These are phyloP conservation scores for Trypanosoma lewisi DNA, from an alignment of 208 protist genomes.

Conservation along the genomic window DNA sequence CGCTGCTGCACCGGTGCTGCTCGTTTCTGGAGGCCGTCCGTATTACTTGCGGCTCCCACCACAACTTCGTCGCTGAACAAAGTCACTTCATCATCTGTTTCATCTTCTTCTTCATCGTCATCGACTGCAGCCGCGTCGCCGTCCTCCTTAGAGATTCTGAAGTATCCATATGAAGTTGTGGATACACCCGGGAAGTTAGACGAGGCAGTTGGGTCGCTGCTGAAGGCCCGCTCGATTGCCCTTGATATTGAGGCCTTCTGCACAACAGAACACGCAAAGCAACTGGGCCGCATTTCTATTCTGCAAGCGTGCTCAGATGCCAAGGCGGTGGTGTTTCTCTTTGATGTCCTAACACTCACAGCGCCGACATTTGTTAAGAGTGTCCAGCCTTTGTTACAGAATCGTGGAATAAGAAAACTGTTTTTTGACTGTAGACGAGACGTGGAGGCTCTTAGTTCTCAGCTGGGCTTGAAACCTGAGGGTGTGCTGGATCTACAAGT, in stretches of 20 bases:
- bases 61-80: background rate
- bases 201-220: conserved; percentile 34
- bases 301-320: conserved; percentile 73
- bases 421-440: conserved; percentile 91
- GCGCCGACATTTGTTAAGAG: conserved; percentile 28
- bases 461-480: conserved; percentile 57
- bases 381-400: conserved; percentile 37
- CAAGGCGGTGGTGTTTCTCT: conserved; percentile 64
- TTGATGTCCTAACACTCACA: conserved; percentile 80
- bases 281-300: conserved; percentile 82
- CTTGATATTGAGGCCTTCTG: conserved; percentile 89
- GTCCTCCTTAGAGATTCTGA: conserved; percentile 29
- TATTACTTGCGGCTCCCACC: background rate
- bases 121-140: conserved; percentile 2
- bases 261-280: conserved; percentile 41
- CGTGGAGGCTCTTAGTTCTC: conserved; percentile 81
- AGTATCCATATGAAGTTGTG: conserved; percentile 71
- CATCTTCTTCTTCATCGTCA: background rate
- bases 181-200: conserved; percentile 42
- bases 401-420: conserved; percentile 58
- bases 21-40: conserved; percentile 8
- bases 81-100: background rate
- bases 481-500: conserved; percentile 84
- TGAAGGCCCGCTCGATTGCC: conserved; percentile 43
- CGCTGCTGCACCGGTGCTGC: background rate